Evolutionary conservation across 2,329 filamentous ascomycete species (phyloP), one percentile per base, ranked within the genome.

Genomic region (Alternaria brassicicola): DNA sequence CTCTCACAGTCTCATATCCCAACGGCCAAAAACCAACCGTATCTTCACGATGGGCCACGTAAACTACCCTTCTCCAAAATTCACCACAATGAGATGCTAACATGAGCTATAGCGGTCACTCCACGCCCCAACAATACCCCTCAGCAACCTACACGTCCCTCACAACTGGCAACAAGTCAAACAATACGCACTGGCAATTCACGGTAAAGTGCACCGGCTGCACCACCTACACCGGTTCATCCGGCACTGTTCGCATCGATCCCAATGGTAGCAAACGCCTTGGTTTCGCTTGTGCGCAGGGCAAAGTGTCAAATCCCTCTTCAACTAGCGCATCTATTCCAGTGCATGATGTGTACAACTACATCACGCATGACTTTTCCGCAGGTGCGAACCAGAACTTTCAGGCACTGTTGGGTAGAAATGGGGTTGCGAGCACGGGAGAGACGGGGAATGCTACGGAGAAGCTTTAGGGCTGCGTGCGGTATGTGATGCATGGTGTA

Each of bases 1-100:
- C 72, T 13, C 64, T 75, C 9, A 71, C 69, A 2, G 70, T 75
- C 1, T 59, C 62, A 0, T 75, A 73, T 54, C 65, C 68, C 21
- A 75, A 72, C 31, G 70, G 70, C 4, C 55, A 69, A 19, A 69
- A 62, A 19, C 58, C 67, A 0, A 66, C 66, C 8, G 57, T 72
- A 2, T 73, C 71, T 8, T 72, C 71, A 1, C 63, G 72, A 15
- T 74, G 67, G 67, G 71, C 72, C 36, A 69, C 66, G 72, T 75
- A 66, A 66, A 69, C 45, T 4, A 49, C 10, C 6, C n/a, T 21
- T 19, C 2, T 6, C 5, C 12, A 10, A 8, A 0, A 2, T 1
- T n/a, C 15, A 3, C 6, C 28, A 4, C 4, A 1, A 17, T n/a
- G n/a, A n/a, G n/a, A 4, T 7, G 10, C 38, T 63, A 31, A 61